Conservation (phyloP, 345 rosid species). For the Anastatica hierochuntica region DNA sequence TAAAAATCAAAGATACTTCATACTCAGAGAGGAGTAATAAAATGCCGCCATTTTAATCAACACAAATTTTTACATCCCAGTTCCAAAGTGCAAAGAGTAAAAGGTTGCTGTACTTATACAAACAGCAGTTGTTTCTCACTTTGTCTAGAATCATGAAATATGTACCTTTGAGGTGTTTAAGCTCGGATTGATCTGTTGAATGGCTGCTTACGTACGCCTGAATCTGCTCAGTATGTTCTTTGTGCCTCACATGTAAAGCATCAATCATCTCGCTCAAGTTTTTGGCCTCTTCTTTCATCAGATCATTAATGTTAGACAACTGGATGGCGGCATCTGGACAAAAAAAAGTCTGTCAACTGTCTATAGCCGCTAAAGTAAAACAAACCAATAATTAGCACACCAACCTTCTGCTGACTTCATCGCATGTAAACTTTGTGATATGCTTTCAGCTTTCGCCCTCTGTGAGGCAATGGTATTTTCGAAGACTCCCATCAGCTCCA, state of each 20-base stretch:
- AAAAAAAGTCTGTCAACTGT: background rate
- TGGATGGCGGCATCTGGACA: constrained; percentile 50
- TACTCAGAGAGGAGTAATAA: constrained; percentile 13
- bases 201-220: constrained; percentile 40
- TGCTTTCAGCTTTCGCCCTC: constrained; percentile 46
- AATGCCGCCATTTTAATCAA: background rate
- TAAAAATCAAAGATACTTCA: constrained; percentile 18
- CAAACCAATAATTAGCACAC: constrained; percentile 10
- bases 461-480: constrained; percentile 55
- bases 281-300: constrained; percentile 74
- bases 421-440: constrained; percentile 35
- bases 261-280: constrained; percentile 50
- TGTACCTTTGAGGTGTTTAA: constrained; percentile 64
- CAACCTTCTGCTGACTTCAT: constrained; percentile 53
- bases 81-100: background rate
- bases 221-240: constrained; percentile 39
- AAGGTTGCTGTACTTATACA: background rate
- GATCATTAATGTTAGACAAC: constrained; percentile 56
- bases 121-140: background rate
- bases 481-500: constrained; percentile 56
- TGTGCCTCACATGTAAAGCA: constrained; percentile 58
- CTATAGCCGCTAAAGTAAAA: background rate
- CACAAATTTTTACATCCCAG: background rate
- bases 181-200: constrained; percentile 58
- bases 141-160: constrained; percentile 1